Percentiles rank a stretch among this genome's conserved stretches.
Evolutionary conservation across 176 grass and related monocot genomes (phyloP).

Genomic region (Rhipidocladum racemiflorum): DNA sequence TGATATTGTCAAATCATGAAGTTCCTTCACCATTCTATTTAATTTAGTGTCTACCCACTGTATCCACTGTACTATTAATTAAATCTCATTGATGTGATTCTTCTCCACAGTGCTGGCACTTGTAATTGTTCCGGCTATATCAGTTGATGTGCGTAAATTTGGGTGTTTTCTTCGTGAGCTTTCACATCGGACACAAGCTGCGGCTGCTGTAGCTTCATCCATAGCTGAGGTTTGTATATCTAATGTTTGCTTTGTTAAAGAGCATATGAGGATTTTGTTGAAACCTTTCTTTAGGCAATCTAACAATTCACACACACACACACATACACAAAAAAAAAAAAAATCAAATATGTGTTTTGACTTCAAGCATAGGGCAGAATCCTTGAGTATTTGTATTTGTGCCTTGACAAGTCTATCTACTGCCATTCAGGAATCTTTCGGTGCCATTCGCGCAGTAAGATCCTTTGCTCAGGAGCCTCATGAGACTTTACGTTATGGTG

Average conservation of each 20-base stretch:
- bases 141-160: slow-evolving; percentile 70
- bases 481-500: slow-evolving; percentile 71
- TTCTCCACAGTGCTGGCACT: slow-evolving; percentile 70
- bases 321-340: too few relatives aligned
- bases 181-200: slow-evolving; percentile 92
- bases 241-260: slow-evolving; percentile 16
- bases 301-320: too few relatives aligned
- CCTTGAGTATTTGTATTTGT: slow-evolving; percentile 1
- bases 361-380: slow-evolving; percentile 22
- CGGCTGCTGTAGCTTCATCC: slow-evolving; percentile 83
- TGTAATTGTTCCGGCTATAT: slow-evolving; percentile 77
- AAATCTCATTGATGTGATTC: slow-evolving; percentile 30
- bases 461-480: slow-evolving; percentile 88
- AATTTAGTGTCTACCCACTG: neutral
- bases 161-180: slow-evolving; percentile 93
- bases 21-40: neutral
- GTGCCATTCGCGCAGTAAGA: slow-evolving; percentile 88
- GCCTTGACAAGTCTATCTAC: slow-evolving; percentile 34
- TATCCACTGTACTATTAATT: neutral
- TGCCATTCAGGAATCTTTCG: slow-evolving; percentile 84
- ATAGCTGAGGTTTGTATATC: slow-evolving; percentile 79
- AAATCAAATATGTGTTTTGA: too few relatives aligned
- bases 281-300: slow-evolving; percentile 15
- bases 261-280: neutral
- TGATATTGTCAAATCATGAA: neutral